Evolutionary conservation across 495 filamentous ascomycete species (phyloP), one percentile per base, ranked within the genome.

Genomic region (Aspergillus nidulans): DNA sequence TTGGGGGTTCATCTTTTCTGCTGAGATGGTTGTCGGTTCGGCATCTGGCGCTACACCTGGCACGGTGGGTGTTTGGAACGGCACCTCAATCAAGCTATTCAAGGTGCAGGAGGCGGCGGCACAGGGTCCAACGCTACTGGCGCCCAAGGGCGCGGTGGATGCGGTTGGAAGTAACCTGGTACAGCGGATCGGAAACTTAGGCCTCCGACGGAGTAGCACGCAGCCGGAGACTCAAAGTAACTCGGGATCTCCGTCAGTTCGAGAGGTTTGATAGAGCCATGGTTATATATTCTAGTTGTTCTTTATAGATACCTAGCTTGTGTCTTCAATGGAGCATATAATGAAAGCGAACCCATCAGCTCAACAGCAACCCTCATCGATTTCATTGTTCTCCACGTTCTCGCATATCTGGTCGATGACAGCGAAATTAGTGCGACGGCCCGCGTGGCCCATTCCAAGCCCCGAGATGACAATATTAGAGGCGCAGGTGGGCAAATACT

Each of bases 11-110:
- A 84, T 96, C 58, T 98, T 97, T 71, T 81, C 85, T 25, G 85
- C 83, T 57, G 94, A 98, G 70, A 89, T 96, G 83, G 82, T 91
- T 42, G 86, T 95, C 3, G 79, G 86, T 1, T 72, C 75, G n/a
- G 69, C 73, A n/a, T 67, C 69, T 20, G 68, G 71, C 38, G 73
- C 71, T 6, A 78, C 75, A 0, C 72, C 73, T 10, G 94, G 94
- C 26, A 92, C 88, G 1, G 86, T 91, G n/a, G 92, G 94, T 15
- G 85, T 97, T 2, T 98, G 94, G 94, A 97, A 95, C 60, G 87
- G 89, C 16, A 97, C 95, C 4, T 71, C 71, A 1, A 90, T 98
- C 64, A 86, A 86, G 63, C 76, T 98, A 16, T 97, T 98, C 74
- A 85, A 80, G 50, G 92, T 98, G 12, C 90, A 96, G 66, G 88